Evolutionary conservation across 2,329 filamentous ascomycete genomes (phyloP).

Genomic region (Trichoderma sp.): DNA sequence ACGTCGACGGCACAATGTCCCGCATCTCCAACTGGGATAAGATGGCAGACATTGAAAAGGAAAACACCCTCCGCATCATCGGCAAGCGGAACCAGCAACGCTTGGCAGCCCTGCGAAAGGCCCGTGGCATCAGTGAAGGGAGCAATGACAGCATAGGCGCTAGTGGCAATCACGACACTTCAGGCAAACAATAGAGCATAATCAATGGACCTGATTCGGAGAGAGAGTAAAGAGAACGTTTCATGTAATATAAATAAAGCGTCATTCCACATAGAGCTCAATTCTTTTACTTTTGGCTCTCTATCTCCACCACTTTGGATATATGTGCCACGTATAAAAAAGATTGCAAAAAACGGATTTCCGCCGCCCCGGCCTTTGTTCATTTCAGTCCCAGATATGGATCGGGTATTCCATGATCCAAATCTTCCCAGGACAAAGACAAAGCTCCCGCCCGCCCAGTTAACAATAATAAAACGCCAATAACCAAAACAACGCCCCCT

Average conservation of each 20-base stretch:
- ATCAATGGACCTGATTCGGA: neutral
- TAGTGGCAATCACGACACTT: constrained; percentile 19
- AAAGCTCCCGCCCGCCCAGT: neutral
- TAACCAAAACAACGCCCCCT: constrained; percentile 16
- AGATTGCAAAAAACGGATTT: neutral
- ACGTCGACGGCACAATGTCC: constrained; percentile 67
- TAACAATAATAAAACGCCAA: constrained; percentile 10
- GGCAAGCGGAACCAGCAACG: constrained; percentile 67
- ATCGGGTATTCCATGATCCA: constrained; percentile 5
- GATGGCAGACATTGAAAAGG: constrained; percentile 66
- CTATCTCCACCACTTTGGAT: constrained; percentile 9
- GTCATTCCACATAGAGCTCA: constrained; percentile 9
- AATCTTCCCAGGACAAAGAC: constrained; percentile 8
- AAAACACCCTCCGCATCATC: constrained; percentile 65
- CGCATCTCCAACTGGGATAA: constrained; percentile 71
- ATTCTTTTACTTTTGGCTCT: constrained; percentile 13
- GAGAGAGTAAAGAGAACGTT: neutral
- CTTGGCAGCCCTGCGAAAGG: constrained; percentile 48
- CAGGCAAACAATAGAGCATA: constrained; percentile 9
- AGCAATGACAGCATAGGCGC: constrained; percentile 11
- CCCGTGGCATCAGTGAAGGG: constrained; percentile 2
- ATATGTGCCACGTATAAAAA: constrained; percentile 11
- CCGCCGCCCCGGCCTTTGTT: constrained; percentile 13
- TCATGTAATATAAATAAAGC: constrained; percentile 15
- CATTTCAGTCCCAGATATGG: constrained; percentile 4